These are phyloP conservation scores for Sonneratia caseolaris DNA, from an alignment of 345 rosid genomes.

Conservation along the genomic window DNA sequence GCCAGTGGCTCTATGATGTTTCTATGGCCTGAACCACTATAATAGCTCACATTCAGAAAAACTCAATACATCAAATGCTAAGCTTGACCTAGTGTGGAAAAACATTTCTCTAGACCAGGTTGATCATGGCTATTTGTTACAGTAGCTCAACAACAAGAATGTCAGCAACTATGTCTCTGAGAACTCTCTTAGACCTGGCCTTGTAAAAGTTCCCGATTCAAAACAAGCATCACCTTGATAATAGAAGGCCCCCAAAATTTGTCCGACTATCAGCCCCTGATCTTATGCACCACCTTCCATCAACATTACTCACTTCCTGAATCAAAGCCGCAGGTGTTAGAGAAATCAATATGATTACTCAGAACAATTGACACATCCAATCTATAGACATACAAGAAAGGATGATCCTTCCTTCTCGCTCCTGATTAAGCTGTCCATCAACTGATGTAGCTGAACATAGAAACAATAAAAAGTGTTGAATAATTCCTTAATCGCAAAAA, in stretches of 20 bases:
- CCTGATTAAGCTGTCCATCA: constrained; percentile 60
- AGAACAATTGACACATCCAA: not conserved
- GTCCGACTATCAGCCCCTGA: constrained; percentile 41
- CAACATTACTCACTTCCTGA: constrained; percentile 51
- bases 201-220: constrained; percentile 4
- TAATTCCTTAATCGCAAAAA: not conserved
- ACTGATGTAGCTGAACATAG: constrained; percentile 52
- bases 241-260: constrained; percentile 53
- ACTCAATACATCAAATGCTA: not conserved
- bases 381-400: constrained; percentile 26
- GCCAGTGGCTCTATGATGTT: constrained; percentile 66
- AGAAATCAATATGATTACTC: constrained; percentile 13
- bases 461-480: constrained; percentile 9
- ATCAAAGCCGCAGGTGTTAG: constrained; percentile 13
- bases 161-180: not conserved
- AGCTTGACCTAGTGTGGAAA: not conserved
- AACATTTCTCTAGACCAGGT: not conserved
- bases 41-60: constrained; percentile 9
- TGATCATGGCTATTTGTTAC: not conserved
- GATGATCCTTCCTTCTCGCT: constrained; percentile 42
- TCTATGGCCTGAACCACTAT: constrained; percentile 77
- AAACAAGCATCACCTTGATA: constrained; percentile 51
- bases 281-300: constrained; percentile 84
- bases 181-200: not conserved
- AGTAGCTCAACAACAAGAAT: not conserved